Percentiles rank a stretch among this genome's conserved stretches.
Conservation (phyloP, 2,329 filamentous ascomycete genomes). For the Karstenula rhodostoma region DNA sequence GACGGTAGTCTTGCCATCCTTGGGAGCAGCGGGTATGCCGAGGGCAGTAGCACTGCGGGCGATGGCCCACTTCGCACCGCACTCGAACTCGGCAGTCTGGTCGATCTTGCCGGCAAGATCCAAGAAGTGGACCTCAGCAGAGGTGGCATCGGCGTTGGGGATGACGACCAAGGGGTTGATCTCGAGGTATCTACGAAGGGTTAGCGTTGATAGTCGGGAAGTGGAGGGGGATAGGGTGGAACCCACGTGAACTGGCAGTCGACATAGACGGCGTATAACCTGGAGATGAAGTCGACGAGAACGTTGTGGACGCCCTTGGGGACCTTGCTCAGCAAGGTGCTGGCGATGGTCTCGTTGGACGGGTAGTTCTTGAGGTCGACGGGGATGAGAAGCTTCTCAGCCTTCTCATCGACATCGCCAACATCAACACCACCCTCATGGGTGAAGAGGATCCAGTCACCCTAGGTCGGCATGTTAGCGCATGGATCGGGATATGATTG, state of each 20-base stretch:
- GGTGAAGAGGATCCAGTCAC: slow-evolving; percentile 99
- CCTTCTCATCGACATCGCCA: slow-evolving; percentile 98
- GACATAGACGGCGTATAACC: slow-evolving; percentile 97
- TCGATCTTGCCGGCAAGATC: slow-evolving; percentile 98
- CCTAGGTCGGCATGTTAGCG: slow-evolving; percentile 64
- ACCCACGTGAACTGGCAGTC: slow-evolving; percentile 94
- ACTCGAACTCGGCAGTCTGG: slow-evolving; percentile 99
- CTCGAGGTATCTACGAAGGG: slow-evolving; percentile 76
- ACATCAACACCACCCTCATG: slow-evolving; percentile 99
- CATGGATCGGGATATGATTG: slow-evolving; percentile 37
- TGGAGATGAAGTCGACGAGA: slow-evolving; percentile 97
- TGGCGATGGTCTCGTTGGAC: slow-evolving; percentile 92
- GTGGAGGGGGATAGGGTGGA: background rate
- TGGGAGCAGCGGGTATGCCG: slow-evolving; percentile 73
- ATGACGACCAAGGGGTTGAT: slow-evolving; percentile 99
- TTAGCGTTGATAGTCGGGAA: slow-evolving; percentile 19
- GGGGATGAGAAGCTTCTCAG: slow-evolving; percentile 96
- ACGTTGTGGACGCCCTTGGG: slow-evolving; percentile 97
- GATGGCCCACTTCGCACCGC: slow-evolving; percentile 98
- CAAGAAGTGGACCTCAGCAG: slow-evolving; percentile 95
- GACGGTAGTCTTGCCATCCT: slow-evolving; percentile 82
- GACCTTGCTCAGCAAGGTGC: slow-evolving; percentile 86
- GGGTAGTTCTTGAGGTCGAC: slow-evolving; percentile 95
- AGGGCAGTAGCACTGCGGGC: slow-evolving; percentile 89
- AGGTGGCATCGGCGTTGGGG: slow-evolving; percentile 90